Evolutionary conservation across 352 stramenopile genomes (phyloP).

Genomic region (Globisporangium camurandrum): DNA sequence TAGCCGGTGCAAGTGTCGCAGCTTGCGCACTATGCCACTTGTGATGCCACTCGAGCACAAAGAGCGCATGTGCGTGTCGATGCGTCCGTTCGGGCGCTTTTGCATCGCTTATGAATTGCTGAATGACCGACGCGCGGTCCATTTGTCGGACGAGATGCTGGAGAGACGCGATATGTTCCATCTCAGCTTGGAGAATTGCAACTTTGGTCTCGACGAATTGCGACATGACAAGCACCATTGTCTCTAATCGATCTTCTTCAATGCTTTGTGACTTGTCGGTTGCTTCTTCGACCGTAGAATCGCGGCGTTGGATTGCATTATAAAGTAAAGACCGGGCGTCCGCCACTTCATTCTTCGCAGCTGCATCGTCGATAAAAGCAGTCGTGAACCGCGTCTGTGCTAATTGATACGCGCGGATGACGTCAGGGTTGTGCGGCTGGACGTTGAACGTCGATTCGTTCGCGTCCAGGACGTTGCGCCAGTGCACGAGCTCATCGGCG

Average conservation of each 20-base stretch:
- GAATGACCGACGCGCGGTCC: constrained; percentile 77
- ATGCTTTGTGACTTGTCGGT: constrained; percentile 72
- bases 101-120: constrained; percentile 81
- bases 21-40: constrained; percentile 57
- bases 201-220: constrained; percentile 85
- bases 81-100: constrained; percentile 80
- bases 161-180: constrained; percentile 62
- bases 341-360: constrained; percentile 48
- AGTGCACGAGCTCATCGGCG: constrained; percentile 66
- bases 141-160: constrained; percentile 60
- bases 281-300: constrained; percentile 77
- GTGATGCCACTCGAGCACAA: constrained; percentile 74
- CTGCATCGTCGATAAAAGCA: constrained; percentile 60
- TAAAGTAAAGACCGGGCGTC: constrained; percentile 45
- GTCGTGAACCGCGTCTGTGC: constrained; percentile 55
- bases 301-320: constrained; percentile 56
- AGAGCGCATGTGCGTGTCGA: constrained; percentile 65
- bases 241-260: constrained; percentile 81
- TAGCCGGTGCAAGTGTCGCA: constrained; percentile 31
- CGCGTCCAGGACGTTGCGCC: constrained; percentile 60
- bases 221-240: constrained; percentile 75
- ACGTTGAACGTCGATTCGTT: constrained; percentile 80
- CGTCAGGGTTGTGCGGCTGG: constrained; percentile 70
- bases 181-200: constrained; percentile 72
- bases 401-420: constrained; percentile 55